Base-by-base conservation (phyloP, 805 yeast species). In the Suhomyces sp. region DNA sequence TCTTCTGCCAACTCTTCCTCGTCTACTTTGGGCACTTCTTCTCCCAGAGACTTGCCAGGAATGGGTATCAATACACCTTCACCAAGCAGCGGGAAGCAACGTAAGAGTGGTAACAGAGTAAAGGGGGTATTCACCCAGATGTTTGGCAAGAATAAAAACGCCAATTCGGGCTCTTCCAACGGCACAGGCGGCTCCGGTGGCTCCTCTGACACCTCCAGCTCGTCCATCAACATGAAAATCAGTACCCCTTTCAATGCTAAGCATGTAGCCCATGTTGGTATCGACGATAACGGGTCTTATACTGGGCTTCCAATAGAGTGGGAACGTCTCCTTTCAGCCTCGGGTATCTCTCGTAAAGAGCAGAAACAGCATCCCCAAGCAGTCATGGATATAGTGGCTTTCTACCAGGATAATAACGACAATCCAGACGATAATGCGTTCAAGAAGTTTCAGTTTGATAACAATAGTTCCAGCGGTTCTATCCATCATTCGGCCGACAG, bases 231-330 rank as follows among this genome's bases (percentile, higher is more conserved):
- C 60, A 72, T 73, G 73, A 83, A 83, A 58, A 94, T 93, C 47
- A 88, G 96, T n/a, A 85, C 90, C 0, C 99, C 99, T 0, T 90
- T 86, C 67, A 90, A 89, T 62, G 87, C 94, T 15, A 85, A 89
- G 63, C 97, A 92, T 63, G 86, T 90, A 33, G 90, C 94, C 15
- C 98, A 94, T 63, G 98, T 94, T 8, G 97, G 96, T 21, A 85
- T 89, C 47, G 97, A 93, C 67, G 82, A 80, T 56, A 81, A 90
- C 19, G 97, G 97, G 10, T 87, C 88, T 43, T 93, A 87, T 66
- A 89, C 94, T 0, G 98, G 97, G 2, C 74, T 94, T 43, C 99
- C 99, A 0, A 85, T 82, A 25, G 96, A 90, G 62, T 94, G 99
- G 99, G 90, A 90, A 56, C 80, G 82, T 55, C 75, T 92, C 33